Evolutionary conservation across 2,329 filamentous ascomycete genomes (phyloP).

Genomic region (Pestalotiopsis fici): DNA sequence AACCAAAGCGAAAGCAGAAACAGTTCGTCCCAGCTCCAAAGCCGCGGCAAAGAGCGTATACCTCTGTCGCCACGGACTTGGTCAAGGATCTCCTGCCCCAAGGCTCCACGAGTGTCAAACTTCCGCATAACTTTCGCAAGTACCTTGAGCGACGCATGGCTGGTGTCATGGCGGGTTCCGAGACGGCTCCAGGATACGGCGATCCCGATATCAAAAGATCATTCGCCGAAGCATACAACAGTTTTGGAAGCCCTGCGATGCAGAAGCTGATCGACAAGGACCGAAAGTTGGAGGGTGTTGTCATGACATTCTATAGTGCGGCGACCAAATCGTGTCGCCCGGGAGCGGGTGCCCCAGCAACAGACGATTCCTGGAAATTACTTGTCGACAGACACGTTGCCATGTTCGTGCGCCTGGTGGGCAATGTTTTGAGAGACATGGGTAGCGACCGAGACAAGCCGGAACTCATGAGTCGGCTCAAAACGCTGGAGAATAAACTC

Average conservation of each 20-base stretch:
- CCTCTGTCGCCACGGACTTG: conserved; percentile 78
- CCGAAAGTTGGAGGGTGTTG: conserved; percentile 84
- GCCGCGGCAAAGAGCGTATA: conserved; percentile 61
- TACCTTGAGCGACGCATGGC: conserved; percentile 72
- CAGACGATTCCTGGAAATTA: conserved; percentile 87
- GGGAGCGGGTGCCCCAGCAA: conserved; percentile 64
- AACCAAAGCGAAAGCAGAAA: conserved; percentile 85
- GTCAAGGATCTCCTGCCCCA: conserved; percentile 78
- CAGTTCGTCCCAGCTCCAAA: conserved; percentile 76
- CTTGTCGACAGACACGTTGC: conserved; percentile 94
- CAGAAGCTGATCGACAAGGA: conserved; percentile 93
- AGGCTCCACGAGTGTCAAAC: conserved; percentile 52
- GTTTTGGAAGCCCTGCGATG: conserved; percentile 86
- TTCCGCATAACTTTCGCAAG: conserved; percentile 55
- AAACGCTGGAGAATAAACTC: conserved; percentile 87
- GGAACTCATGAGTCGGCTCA: conserved; percentile 78
- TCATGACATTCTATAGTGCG: conserved; percentile 95
- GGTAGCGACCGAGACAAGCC: conserved; percentile 84
- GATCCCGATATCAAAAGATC: conserved; percentile 90
- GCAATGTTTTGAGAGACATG: conserved; percentile 76
- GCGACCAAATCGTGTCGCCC: conserved; percentile 85
- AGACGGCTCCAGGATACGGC: conserved; percentile 84
- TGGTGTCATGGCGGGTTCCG: conserved; percentile 77
- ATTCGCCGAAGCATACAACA: conserved; percentile 92
- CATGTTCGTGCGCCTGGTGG: conserved; percentile 86